Evolutionary conservation across 257 asterid genomes (phyloP).

Genomic region (Ballota nigra): DNA sequence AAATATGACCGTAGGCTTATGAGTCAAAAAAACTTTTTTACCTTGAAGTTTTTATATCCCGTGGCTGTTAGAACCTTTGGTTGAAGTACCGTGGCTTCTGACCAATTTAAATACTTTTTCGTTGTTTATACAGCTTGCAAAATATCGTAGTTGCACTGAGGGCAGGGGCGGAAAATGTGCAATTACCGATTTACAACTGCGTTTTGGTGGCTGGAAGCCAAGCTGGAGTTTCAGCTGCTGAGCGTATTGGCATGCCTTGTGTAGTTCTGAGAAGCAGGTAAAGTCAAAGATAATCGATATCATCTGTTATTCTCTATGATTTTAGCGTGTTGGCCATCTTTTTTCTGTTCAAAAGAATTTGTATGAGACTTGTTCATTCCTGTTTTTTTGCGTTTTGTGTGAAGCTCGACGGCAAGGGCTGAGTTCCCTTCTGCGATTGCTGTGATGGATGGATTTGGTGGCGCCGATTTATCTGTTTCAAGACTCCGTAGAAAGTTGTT

Average conservation of each 20-base stretch:
- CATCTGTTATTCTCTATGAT: neutral
- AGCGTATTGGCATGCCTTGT: conserved; percentile 78
- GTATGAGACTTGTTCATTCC: too few species aligned
- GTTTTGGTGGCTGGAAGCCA: conserved; percentile 87
- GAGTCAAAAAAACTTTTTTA: too few species aligned
- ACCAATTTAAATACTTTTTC: too few species aligned
- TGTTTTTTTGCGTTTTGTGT: conserved; percentile 8
- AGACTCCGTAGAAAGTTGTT: conserved; percentile 43
- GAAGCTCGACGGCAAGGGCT: conserved; percentile 78
- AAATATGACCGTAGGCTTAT: too few species aligned
- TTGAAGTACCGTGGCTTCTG: too few species aligned
- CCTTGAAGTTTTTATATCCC: too few species aligned
- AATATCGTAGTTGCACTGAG: conserved; percentile 68
- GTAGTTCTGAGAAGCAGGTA: conserved; percentile 95
- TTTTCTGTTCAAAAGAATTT: too few species aligned
- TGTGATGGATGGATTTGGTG: conserved; percentile 86
- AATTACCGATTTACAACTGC: conserved; percentile 54
- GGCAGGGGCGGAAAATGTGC: conserved; percentile 80
- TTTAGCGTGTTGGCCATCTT: neutral
- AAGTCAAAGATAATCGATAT: neutral
- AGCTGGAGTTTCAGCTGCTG: conserved; percentile 77
- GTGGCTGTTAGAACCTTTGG: too few species aligned
- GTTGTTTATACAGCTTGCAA: conserved; percentile 52
- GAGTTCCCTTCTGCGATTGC: conserved; percentile 68
- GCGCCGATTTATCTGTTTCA: conserved; percentile 66